A percentile compares a stretch with the other conserved stretches of the same genome.
Evolutionary conservation across 1,284 basidiomycete genomes (phyloP).

Genomic region (Boletus mariae): DNA sequence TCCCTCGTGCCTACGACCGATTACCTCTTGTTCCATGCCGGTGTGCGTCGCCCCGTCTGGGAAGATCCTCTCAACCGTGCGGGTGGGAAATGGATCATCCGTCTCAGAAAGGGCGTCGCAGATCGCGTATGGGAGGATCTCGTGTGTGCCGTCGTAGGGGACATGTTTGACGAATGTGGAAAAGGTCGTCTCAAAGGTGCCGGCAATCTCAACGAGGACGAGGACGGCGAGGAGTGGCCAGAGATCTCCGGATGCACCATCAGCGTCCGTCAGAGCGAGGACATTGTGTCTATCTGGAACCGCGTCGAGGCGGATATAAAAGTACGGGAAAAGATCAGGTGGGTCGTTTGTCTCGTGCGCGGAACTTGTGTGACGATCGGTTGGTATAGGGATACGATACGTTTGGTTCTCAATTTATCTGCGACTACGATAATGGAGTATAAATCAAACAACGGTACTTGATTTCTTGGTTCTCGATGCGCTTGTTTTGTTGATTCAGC

Average conservation of each 20-base stretch:
- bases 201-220: conserved; percentile 36
- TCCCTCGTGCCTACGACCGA: conserved; percentile 75
- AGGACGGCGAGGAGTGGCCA: conserved; percentile 50
- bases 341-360: conserved; percentile 23
- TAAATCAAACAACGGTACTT: conserved; percentile 76
- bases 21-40: conserved; percentile 81
- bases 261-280: conserved; percentile 78
- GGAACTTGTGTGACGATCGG: conserved; percentile 3
- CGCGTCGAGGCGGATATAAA: conserved; percentile 62
- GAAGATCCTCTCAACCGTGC: conserved; percentile 82
- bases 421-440: conserved; percentile 75
- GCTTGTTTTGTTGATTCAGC: not conserved
- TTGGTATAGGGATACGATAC: conserved; percentile 59
- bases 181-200: conserved; percentile 24
- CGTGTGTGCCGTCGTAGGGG: conserved; percentile 72
- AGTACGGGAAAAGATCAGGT: conserved; percentile 72
- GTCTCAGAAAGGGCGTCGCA: conserved; percentile 76
- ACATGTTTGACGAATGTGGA: conserved; percentile 69
- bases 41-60: conserved; percentile 82
- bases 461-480: not conserved
- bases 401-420: conserved; percentile 65
- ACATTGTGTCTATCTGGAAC: conserved; percentile 81
- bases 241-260: conserved; percentile 84
- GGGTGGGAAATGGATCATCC: conserved; percentile 93
- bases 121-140: conserved; percentile 84